Evolutionary conservation across 768 basidiomycete species (phyloP).

Genomic region (Lactifluus pinguis): DNA sequence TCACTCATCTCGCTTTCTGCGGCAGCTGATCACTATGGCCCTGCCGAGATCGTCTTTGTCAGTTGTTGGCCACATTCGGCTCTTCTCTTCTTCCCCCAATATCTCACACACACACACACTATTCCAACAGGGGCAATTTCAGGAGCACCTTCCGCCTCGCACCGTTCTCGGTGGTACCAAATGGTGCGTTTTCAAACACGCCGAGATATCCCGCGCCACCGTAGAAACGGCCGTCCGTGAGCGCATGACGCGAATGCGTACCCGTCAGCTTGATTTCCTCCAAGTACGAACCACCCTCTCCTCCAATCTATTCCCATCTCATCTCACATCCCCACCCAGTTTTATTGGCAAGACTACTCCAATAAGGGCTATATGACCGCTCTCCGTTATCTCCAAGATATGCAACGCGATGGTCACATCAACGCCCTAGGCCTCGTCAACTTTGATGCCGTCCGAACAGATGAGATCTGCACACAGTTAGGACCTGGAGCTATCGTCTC

Average conservation of each 20-base stretch:
- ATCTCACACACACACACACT: background rate
- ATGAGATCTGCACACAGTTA: constrained; percentile 71
- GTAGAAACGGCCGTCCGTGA: constrained; percentile 61
- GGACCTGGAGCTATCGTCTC: constrained; percentile 66
- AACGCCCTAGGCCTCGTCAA: constrained; percentile 68
- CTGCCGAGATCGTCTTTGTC: constrained; percentile 75
- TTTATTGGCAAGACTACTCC: constrained; percentile 71
- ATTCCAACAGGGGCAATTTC: constrained; percentile 57
- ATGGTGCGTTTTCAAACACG: constrained; percentile 69
- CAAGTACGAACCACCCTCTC: constrained; percentile 42
- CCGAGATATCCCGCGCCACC: constrained; percentile 39
- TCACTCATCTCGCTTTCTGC: background rate
- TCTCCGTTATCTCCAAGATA: constrained; percentile 43
- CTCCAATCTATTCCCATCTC: no score
- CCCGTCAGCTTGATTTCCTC: constrained; percentile 52
- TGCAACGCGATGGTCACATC: constrained; percentile 54
- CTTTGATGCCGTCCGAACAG: constrained; percentile 65
- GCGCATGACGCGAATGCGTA: constrained; percentile 60
- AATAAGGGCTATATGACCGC: constrained; percentile 41
- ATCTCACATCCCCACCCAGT: constrained; percentile 32
- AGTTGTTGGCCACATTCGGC: constrained; percentile 1
- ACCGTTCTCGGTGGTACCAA: constrained; percentile 68
- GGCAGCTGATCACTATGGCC: constrained; percentile 83
- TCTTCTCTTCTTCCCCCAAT: background rate
- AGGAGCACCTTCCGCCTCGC: constrained; percentile 34